Percentiles rank a stretch among this genome's conserved stretches.
Evolutionary conservation across 257 asterid species (phyloP).

Genomic region (Misopates orontium): DNA sequence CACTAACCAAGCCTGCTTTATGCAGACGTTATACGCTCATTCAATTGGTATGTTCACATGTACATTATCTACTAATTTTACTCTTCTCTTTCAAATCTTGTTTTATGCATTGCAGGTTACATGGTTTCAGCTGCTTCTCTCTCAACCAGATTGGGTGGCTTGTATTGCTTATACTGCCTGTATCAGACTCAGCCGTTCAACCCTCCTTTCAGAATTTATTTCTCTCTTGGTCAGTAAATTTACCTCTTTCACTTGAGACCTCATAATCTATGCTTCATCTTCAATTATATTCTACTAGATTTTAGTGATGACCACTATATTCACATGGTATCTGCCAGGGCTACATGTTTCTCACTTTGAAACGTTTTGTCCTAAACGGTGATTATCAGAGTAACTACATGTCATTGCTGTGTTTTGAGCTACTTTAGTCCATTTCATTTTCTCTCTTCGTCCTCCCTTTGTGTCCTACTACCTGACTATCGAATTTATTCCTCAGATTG

Average conservation of each 20-base stretch:
- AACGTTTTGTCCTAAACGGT: too few species aligned
- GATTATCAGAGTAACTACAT: background rate
- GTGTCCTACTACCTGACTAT: background rate
- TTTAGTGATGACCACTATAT: too few species aligned
- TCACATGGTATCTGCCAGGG: too few species aligned
- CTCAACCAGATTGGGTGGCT: slow-evolving; percentile 69
- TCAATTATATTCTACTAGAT: slow-evolving; percentile 19
- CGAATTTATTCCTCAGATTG: background rate
- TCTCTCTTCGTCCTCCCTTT: background rate
- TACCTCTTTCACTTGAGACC: background rate
- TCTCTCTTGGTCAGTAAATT: slow-evolving; percentile 20
- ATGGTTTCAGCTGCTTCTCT: slow-evolving; percentile 52
- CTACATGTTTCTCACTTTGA: background rate
- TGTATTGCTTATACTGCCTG: slow-evolving; percentile 74
- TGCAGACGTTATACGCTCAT: slow-evolving; percentile 86
- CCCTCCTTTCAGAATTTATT: slow-evolving; percentile 13
- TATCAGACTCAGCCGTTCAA: slow-evolving; percentile 21
- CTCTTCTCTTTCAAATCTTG: slow-evolving; percentile 4
- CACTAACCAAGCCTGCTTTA: slow-evolving; percentile 72
- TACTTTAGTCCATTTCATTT: background rate
- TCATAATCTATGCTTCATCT: background rate
- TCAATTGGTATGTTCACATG: slow-evolving; percentile 55
- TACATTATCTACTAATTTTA: too few species aligned
- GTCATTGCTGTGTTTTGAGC: background rate
- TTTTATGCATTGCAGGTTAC: slow-evolving; percentile 51